Evolutionary conservation across 345 rosid species (phyloP), one percentile per base, ranked within the genome.

Genomic region (Acer saccharum): DNA sequence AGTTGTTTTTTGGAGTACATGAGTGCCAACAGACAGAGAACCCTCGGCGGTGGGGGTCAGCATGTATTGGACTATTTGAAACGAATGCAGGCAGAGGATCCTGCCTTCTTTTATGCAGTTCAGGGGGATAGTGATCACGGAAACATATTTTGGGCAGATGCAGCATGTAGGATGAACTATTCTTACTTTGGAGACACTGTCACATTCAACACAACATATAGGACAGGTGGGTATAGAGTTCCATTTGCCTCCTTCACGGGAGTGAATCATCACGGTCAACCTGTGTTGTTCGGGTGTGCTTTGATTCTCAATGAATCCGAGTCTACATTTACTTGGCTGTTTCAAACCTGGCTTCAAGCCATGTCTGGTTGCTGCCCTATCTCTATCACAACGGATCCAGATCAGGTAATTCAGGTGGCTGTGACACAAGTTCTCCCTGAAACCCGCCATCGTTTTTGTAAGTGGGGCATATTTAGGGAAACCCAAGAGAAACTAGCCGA

Each of bases 231-330:
- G 27, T 82, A 82, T 55, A 87, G 80, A 75, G 84, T 90, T 17
- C 97, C 97, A 0, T 88, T 93, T 78, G 95, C 89, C 35, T 88
- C 97, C 2, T 89, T 93, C 68, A 84, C 90, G 0, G 97, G 97
- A 52, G 27, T 90, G 61, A 93, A 93, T 79, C 94, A 93, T 80
- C 97, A 93, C 39, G 91, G 90, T 9, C 94, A 88, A 64, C 95
- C 97, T 6, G 86, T 89, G 66, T 84, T 93, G 81, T 88, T 93
- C 60, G 97, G 97, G 3, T 88, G 90, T 76, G 97, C 92, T 13
- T 72, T 93, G 67, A 70, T 93, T 57, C 69, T 87, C 60, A 88
- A 86, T 73, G 94, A 93, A 65, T 87, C 94, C 0, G 90, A 90
- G 74, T 83, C 93, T 71, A 89, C 91, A 6, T 87, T 91, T 72